Conservation (phyloP, 345 rosid species). For the Bruguiera parviflora region DNA sequence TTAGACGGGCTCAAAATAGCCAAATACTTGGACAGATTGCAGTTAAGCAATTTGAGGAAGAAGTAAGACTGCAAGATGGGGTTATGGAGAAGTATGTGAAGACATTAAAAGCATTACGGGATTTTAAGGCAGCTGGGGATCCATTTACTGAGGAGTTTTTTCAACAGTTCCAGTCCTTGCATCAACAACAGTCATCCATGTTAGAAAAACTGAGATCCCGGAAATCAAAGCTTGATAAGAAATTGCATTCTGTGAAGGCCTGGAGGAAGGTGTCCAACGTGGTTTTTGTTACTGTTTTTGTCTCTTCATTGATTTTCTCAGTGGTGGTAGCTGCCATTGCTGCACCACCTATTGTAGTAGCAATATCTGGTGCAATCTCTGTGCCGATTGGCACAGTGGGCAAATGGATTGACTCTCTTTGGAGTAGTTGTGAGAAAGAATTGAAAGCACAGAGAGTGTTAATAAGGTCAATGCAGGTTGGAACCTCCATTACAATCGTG, state of each 20-base stretch:
- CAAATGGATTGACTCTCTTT: slow-evolving; percentile 68
- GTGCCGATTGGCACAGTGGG: slow-evolving; percentile 71
- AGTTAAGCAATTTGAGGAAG: slow-evolving; percentile 57
- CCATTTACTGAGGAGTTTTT: slow-evolving; percentile 76
- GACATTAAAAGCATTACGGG: slow-evolving; percentile 61
- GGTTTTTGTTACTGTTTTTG: slow-evolving; percentile 61
- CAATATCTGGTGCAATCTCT: slow-evolving; percentile 64
- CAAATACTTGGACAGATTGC: slow-evolving; percentile 66
- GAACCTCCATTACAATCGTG: slow-evolving; percentile 46
- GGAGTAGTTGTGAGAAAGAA: slow-evolving; percentile 57
- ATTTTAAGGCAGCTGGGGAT: slow-evolving; percentile 59
- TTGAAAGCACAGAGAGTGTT: slow-evolving; percentile 55
- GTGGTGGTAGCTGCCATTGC: slow-evolving; percentile 89
- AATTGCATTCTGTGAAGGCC: slow-evolving; percentile 47
- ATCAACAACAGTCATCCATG: slow-evolving; percentile 53
- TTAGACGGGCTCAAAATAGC: slow-evolving; percentile 58
- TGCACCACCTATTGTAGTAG: slow-evolving; percentile 67
- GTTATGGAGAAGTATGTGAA: slow-evolving; percentile 44
- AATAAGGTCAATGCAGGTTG: slow-evolving; percentile 39
- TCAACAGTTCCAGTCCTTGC: slow-evolving; percentile 43
- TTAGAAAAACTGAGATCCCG: slow-evolving; percentile 40
- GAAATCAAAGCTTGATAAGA: slow-evolving; percentile 67
- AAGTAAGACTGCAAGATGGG: slow-evolving; percentile 26
- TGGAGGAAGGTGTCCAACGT: slow-evolving; percentile 77
- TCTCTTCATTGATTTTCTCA: slow-evolving; percentile 70